Conservation (phyloP, 805 yeast species). For the Millerozyma acaciae region DNA sequence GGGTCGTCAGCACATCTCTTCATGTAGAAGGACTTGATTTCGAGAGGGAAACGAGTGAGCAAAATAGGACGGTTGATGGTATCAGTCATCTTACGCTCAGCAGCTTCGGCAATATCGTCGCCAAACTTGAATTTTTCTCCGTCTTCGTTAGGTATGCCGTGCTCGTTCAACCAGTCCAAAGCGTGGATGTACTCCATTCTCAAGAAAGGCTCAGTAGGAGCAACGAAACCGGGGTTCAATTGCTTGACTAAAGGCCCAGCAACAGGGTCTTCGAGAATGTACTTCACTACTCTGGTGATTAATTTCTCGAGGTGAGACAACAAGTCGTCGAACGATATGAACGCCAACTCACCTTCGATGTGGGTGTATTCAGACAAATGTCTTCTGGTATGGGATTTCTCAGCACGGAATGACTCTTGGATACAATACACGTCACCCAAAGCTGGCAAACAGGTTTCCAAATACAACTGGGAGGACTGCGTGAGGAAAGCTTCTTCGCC, state of each 20-base stretch:
- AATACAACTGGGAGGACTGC: constrained; percentile 93
- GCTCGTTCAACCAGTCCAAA: constrained; percentile 93
- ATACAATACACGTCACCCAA: constrained; percentile 96
- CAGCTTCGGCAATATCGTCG: constrained; percentile 99
- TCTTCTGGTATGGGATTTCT: constrained; percentile 97
- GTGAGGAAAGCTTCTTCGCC: constrained; percentile 96
- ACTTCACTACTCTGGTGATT: constrained; percentile 63
- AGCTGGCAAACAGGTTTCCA: constrained; percentile 94
- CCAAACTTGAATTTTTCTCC: constrained; percentile 92
- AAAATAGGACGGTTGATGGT: constrained; percentile 88
- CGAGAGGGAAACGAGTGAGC: constrained; percentile 92
- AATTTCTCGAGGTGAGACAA: constrained; percentile 80
- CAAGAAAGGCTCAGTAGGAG: constrained; percentile 83
- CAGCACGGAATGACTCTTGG: constrained; percentile 99
- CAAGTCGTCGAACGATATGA: constrained; percentile 82
- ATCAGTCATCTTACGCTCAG: constrained; percentile 98
- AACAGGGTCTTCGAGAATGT: constrained; percentile 82
- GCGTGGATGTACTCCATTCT: constrained; percentile 92
- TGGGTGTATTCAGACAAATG: constrained; percentile 97
- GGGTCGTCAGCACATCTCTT: constrained; percentile 84
- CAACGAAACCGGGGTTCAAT: constrained; percentile 85
- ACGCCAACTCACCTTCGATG: constrained; percentile 90
- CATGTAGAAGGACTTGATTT: constrained; percentile 98
- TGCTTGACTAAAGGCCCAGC: constrained; percentile 88
- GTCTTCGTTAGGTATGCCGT: constrained; percentile 90